Evolutionary conservation across 441 rosid genomes (phyloP).

Genomic region (Croton setiger): DNA sequence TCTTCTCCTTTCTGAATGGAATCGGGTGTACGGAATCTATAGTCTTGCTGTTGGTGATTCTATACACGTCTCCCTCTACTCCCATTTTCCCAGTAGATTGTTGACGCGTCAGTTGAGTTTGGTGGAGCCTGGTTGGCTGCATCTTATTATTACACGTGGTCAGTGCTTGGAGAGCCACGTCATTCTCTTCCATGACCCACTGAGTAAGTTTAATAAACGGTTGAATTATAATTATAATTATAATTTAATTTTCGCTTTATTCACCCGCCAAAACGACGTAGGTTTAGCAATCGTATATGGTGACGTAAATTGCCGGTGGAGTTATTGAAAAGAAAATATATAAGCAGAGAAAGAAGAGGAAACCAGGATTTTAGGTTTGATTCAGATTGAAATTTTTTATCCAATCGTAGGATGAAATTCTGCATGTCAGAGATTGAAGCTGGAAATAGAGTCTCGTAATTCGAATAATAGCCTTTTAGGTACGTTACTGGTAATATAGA

Average conservation of each 20-base stretch:
- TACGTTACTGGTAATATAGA: neutral
- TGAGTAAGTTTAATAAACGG: no score
- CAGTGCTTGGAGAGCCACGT: neutral
- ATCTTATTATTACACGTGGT: conserved; percentile 2
- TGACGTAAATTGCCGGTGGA: neutral
- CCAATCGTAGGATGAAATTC: neutral
- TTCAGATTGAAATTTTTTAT: neutral
- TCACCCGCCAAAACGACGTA: neutral
- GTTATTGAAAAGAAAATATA: neutral
- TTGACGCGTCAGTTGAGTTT: conserved; percentile 1
- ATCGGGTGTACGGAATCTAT: neutral
- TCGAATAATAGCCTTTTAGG: neutral
- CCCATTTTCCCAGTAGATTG: neutral
- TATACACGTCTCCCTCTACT: neutral
- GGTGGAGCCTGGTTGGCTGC: neutral
- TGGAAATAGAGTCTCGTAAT: neutral
- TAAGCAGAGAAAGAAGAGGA: neutral
- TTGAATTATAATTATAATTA: no score
- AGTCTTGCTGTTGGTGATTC: neutral
- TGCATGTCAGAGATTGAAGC: neutral
- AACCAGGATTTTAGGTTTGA: neutral
- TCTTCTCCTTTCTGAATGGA: neutral
- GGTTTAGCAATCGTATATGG: neutral
- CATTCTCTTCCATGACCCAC: neutral
- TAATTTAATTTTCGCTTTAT: neutral